These are phyloP conservation scores for Synchytrium microbalum DNA, from an alignment of 371 early-diverging fungal genomes.

Conservation along the genomic window DNA sequence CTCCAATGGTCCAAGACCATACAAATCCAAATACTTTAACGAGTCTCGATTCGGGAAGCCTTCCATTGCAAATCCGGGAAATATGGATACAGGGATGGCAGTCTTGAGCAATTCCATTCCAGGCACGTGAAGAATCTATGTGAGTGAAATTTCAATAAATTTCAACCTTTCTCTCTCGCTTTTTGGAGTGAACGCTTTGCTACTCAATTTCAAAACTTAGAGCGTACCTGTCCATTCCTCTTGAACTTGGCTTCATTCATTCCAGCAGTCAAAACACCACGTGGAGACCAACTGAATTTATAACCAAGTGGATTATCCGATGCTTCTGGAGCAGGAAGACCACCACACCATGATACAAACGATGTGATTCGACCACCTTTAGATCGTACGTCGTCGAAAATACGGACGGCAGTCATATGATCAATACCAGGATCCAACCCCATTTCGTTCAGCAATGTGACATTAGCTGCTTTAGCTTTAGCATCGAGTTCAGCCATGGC, in stretches of 20 bases:
- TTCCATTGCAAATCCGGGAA: conserved; percentile 58
- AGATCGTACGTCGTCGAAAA: conserved; percentile 67
- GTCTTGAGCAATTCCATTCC: conserved; percentile 29
- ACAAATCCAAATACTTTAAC: conserved; percentile 75
- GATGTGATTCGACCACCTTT: conserved; percentile 43
- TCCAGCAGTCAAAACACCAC: conserved; percentile 85
- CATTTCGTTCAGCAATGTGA: conserved; percentile 86
- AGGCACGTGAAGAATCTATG: conserved; percentile 26
- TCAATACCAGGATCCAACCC: conserved; percentile 95
- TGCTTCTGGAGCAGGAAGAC: conserved; percentile 96
- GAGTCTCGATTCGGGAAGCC: conserved; percentile 87
- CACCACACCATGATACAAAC: conserved; percentile 96
- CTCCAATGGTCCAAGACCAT: conserved; percentile 33
- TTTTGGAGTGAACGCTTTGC: not conserved
- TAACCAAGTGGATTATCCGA: conserved; percentile 97
- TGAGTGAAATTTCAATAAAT: not conserved
- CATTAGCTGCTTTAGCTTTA: conserved; percentile 63
- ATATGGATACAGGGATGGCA: conserved; percentile 27
- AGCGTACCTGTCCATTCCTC: conserved; percentile 68
- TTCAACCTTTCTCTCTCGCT: not conserved
- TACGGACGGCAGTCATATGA: conserved; percentile 79
- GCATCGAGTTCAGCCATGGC: conserved; percentile 76
- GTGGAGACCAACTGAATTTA: conserved; percentile 97
- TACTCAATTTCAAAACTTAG: not conserved
- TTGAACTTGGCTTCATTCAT: conserved; percentile 85